Base-by-base conservation (phyloP, 331 rosid genomes). In the Malus hybrid region DNA sequence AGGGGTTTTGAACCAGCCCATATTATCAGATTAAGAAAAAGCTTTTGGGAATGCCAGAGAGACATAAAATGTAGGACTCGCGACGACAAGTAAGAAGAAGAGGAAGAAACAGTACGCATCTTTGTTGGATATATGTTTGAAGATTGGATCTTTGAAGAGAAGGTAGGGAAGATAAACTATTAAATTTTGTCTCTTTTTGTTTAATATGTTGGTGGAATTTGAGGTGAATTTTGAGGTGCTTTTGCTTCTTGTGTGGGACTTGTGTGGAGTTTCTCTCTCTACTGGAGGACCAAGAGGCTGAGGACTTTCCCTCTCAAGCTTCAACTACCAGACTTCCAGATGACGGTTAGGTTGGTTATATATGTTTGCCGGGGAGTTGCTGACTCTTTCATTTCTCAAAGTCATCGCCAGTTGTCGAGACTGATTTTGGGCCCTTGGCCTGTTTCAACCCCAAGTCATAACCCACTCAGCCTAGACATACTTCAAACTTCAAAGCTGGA, bases 1-100 rank as follows among this genome's bases (percentile, higher is more conserved):
- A 67, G 80, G 80, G 61, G 86, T 27, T 72, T 70, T 83, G 86
- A 81, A 73, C 71, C 71, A 81, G 77, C 73, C 86, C 96, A 88
- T 86, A 10, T 34, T 31, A 34, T 62, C 39, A 70, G 56, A 64
- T 12, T 15, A 10, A 65, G 56, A 36, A 29, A 8, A 24, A 1
- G 76, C 16, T 1, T 28, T 50, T 70, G 84, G 56, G 22, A 14
- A 67, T 24, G 66, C 55, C 4, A 31, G 16, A 10, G 14, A 18
- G 72, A 33, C 74, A 75, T 50, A 4, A 65, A 62, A 62, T 24
- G 56, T 27, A 18, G 1, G 34, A 67, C 3, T 7, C 70, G 5
- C 36, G 34, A 70, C 34, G 7, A 20, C 10, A 31, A 34, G 31
- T 24, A 20, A 33, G 63, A 34, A 52, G 27, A 54, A 33, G 63